Evolutionary conservation across 768 basidiomycete species (phyloP).

Genomic region (Mrakia hoshinonis): DNA sequence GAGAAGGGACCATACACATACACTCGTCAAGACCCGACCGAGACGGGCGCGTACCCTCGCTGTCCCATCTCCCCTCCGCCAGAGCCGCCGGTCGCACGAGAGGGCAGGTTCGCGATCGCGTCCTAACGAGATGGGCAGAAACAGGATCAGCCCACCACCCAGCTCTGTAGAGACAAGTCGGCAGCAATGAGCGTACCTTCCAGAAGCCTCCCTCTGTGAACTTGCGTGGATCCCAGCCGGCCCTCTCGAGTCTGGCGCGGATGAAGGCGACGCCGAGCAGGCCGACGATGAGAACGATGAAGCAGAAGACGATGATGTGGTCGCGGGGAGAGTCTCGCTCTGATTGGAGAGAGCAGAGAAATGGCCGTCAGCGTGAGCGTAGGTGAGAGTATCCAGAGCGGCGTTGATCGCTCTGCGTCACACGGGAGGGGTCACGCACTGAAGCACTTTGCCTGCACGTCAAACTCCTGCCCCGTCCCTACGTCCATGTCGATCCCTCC

Average conservation of each 20-base stretch:
- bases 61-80: neutral
- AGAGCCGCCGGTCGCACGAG: neutral
- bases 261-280: constrained; percentile 75
- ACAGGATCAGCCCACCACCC: too few relatives aligned
- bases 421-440: neutral
- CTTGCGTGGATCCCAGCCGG: neutral
- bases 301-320: constrained; percentile 83
- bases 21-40: neutral
- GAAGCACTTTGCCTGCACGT: too few relatives aligned
- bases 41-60: neutral
- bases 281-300: constrained; percentile 77
- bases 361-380: neutral
- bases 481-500: too few relatives aligned
- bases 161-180: too few relatives aligned
- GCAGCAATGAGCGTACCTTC: too few relatives aligned
- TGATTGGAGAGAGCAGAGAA: constrained; percentile 36
- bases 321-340: constrained; percentile 94
- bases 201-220: neutral
- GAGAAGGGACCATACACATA: too few relatives aligned
- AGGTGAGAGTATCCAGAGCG: neutral
- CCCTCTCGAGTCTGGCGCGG: neutral
- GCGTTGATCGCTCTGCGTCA: neutral
- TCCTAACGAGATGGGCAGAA: neutral
- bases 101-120: neutral
- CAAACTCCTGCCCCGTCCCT: too few relatives aligned